These are phyloP conservation scores for Coemansia sp. DNA, from an alignment of 192 early-diverging fungal genomes.

Conservation along the genomic window DNA sequence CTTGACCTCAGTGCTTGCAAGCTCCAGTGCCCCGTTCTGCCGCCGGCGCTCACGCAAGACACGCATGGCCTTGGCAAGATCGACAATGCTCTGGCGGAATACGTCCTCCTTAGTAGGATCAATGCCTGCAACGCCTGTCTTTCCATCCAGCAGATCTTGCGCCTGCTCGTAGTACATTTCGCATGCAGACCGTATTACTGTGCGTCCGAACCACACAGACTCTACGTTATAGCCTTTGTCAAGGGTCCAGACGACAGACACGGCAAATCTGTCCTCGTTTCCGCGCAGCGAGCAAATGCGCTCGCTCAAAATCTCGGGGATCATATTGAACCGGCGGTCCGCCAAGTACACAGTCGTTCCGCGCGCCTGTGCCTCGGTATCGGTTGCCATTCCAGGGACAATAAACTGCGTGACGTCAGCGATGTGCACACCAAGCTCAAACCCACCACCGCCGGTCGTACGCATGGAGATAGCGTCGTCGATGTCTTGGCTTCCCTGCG, in stretches of 20 bases:
- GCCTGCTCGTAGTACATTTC: conserved; percentile 80
- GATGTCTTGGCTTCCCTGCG: conserved; percentile 75
- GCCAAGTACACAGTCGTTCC: conserved; percentile 78
- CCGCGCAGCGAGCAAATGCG: conserved; percentile 68
- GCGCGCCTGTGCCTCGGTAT: conserved; percentile 68
- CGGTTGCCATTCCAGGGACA: conserved; percentile 60
- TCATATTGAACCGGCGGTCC: conserved; percentile 80
- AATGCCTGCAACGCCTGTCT: conserved; percentile 42
- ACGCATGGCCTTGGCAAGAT: conserved; percentile 57
- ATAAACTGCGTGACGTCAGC: conserved; percentile 76
- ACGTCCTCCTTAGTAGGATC: conserved; percentile 39
- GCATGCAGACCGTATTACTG: conserved; percentile 69
- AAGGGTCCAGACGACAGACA: conserved; percentile 71
- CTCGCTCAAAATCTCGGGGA: conserved; percentile 72
- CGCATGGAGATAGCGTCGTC: conserved; percentile 74
- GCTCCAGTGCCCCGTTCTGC: conserved; percentile 63
- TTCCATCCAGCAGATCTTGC: conserved; percentile 65
- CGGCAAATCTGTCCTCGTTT: conserved; percentile 66
- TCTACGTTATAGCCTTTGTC: conserved; percentile 55
- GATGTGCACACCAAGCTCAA: conserved; percentile 77
- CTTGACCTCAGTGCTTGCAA: conserved; percentile 73
- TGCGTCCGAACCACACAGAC: conserved; percentile 70
- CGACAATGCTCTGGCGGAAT: conserved; percentile 47
- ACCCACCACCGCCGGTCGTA: conserved; percentile 45
- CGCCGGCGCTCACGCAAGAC: conserved; percentile 58